A percentile compares a stretch with the other conserved stretches of the same genome.
phyloP scores from a whole-genome alignment of 805 yeast genomes.

The Cyberlindnera euphorbiiphila region DNA sequence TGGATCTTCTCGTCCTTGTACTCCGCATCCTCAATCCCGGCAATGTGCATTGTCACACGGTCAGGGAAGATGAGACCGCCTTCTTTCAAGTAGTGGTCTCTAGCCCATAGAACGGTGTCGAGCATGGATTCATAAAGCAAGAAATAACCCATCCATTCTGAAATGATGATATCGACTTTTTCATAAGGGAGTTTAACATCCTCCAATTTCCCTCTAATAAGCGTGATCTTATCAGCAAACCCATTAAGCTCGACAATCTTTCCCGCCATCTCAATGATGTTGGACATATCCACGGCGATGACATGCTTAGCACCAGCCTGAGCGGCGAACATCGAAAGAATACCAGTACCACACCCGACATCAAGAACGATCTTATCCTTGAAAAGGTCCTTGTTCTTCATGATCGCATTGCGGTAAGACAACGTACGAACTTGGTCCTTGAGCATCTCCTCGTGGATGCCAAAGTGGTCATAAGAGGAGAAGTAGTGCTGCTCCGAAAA shows the following conservation, averaged over 20 bases:
- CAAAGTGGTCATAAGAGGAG: slow-evolving; percentile 92
- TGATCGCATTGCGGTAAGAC: slow-evolving; percentile 87
- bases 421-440: slow-evolving; percentile 92
- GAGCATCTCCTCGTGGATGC: slow-evolving; percentile 98
- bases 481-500: slow-evolving; percentile 90
- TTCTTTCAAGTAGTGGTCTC: slow-evolving; percentile 74
- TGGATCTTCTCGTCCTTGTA: slow-evolving; percentile 88
- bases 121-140: slow-evolving; percentile 95
- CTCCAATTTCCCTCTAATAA: slow-evolving; percentile 89
- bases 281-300: slow-evolving; percentile 95
- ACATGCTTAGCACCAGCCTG: slow-evolving; percentile 99
- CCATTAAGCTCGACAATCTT: slow-evolving; percentile 84
- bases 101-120: slow-evolving; percentile 90
- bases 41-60: slow-evolving; percentile 82
- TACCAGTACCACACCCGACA: slow-evolving; percentile 99
- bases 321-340: slow-evolving; percentile 95
- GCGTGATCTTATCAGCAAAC: slow-evolving; percentile 76
- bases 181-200: slow-evolving; percentile 83
- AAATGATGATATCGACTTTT: slow-evolving; percentile 88
- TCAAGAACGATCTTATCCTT: slow-evolving; percentile 92
- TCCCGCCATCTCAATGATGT: slow-evolving; percentile 94
- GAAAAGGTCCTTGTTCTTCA: slow-evolving; percentile 82
- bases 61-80: slow-evolving; percentile 96
- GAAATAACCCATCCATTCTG: slow-evolving; percentile 99
- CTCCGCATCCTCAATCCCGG: slow-evolving; percentile 89